A percentile compares a stretch with the other conserved stretches of the same genome.
phyloP scores from a whole-genome alignment of 768 basidiomycete genomes.

The Tremella fuciformis region DNA sequence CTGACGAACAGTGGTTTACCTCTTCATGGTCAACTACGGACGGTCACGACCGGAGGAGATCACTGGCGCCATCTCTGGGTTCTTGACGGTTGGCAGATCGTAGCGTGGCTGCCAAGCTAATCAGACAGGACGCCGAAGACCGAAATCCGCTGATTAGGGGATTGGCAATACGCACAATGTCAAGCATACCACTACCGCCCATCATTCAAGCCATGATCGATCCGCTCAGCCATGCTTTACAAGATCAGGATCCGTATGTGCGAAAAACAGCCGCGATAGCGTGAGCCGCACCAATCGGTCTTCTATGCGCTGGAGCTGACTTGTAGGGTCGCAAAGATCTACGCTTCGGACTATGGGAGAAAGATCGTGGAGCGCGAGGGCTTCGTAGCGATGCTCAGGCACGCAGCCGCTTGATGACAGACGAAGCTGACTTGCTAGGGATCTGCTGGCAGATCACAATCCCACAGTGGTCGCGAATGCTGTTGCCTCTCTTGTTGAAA shows the following conservation, averaged over 20 bases:
- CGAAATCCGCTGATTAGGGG: constrained; percentile 95
- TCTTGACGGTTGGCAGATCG: constrained; percentile 66
- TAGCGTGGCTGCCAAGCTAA: background rate
- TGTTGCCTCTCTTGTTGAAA: constrained; percentile 93
- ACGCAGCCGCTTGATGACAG: constrained; percentile 11
- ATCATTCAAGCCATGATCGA: constrained; percentile 83
- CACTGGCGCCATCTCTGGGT: constrained; percentile 82
- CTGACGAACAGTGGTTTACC: constrained; percentile 77
- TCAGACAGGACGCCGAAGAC: constrained; percentile 81
- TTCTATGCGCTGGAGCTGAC: constrained; percentile 13
- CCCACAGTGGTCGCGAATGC: constrained; percentile 97
- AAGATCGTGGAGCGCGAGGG: constrained; percentile 81
- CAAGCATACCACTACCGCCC: constrained; percentile 85
- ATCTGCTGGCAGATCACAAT: constrained; percentile 87
- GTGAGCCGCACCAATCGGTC: constrained; percentile 26
- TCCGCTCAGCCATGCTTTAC: constrained; percentile 84
- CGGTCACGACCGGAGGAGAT: constrained; percentile 90
- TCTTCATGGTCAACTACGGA: constrained; percentile 96
- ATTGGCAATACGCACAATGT: constrained; percentile 97
- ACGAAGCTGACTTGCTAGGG: constrained; percentile 48
- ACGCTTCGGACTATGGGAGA: constrained; percentile 69
- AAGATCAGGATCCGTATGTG: constrained; percentile 95
- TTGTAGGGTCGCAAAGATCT: constrained; percentile 86
- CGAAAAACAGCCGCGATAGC: constrained; percentile 93
- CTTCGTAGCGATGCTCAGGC: constrained; percentile 81